Conservation (phyloP, 306 rosid genomes). For the Prunus persica region Prunus_persica_NCBIv2 NC_034009.1:44185001-44185500, state of each 20-base stretch:
- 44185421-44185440: not conserved
- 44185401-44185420: slow-evolving; percentile 5
- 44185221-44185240: slow-evolving; percentile 28
- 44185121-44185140: slow-evolving; percentile 38
- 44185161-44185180: slow-evolving; percentile 22
- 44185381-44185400: slow-evolving; percentile 12
- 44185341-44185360: slow-evolving; percentile 41
- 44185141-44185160: slow-evolving; percentile 31
- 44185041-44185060: slow-evolving; percentile 27
- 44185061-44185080: slow-evolving; percentile 20
- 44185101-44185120: slow-evolving; percentile 21
- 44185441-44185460: too few relatives aligned
- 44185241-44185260: slow-evolving; percentile 11
- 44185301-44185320: slow-evolving; percentile 34
- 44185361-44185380: slow-evolving; percentile 30
- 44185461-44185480: too few relatives aligned
- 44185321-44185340: slow-evolving; percentile 37
- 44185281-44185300: slow-evolving; percentile 11
- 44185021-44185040: slow-evolving; percentile 21
- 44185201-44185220: slow-evolving; percentile 34
- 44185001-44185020: slow-evolving; percentile 53
- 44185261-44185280: slow-evolving; percentile 29
- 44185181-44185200: slow-evolving; percentile 21
- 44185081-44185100: slow-evolving; percentile 11
- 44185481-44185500: too few relatives aligned